A percentile compares a stretch with the other conserved stretches of the same genome.
Conservation (phyloP, 331 rosid species). For the Telfairia occidentalis region DNA sequence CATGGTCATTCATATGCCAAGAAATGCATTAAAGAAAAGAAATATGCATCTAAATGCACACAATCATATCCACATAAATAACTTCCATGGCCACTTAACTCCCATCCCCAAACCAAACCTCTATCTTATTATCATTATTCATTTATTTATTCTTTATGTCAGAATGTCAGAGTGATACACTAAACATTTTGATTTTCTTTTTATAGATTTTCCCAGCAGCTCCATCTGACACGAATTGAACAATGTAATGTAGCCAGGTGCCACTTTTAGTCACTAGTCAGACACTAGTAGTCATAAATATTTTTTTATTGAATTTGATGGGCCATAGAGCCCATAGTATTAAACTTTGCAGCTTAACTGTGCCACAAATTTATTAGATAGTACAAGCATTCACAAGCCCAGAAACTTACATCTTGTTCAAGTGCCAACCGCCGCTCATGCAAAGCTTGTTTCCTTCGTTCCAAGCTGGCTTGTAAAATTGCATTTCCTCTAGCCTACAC, state of each 20-base stretch:
- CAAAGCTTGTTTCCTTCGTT: constrained; percentile 98
- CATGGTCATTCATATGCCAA: constrained; percentile 20
- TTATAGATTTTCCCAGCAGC: neutral
- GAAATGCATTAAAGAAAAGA: neutral
- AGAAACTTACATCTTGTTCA: constrained; percentile 74
- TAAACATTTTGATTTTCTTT: neutral
- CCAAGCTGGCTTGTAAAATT: constrained; percentile 94
- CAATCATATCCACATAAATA: neutral
- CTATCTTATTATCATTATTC: neutral
- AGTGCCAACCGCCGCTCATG: constrained; percentile 97
- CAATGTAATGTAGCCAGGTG: neutral
- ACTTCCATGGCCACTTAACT: neutral
- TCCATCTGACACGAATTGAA: neutral
- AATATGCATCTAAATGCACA: constrained; percentile 1
- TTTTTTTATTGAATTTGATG: neutral
- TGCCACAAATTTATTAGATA: neutral
- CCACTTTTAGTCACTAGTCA: neutral
- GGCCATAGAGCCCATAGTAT: too few species aligned
- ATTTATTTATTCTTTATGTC: neutral
- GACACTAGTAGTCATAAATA: neutral
- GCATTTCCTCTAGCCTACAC: constrained; percentile 95
- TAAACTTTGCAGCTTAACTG: neutral
- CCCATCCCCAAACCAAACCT: neutral
- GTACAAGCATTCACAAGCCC: neutral
- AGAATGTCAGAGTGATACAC: neutral